Base-by-base conservation (phyloP, 192 early-diverging fungal species). In the Coemansia sp. region DNA sequence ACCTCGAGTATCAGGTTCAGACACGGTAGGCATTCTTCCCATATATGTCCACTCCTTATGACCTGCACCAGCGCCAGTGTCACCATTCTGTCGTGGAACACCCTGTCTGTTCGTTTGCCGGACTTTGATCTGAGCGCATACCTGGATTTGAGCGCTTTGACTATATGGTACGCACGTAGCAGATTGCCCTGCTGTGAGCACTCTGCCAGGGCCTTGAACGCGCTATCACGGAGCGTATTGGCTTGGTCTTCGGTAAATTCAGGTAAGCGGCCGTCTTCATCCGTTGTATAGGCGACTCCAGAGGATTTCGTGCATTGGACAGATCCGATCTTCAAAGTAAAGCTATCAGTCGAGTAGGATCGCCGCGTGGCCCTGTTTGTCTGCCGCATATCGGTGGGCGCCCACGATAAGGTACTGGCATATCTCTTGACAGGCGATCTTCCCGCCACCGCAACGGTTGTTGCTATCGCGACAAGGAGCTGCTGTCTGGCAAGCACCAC, bases 1-100 rank as follows among this genome's bases (percentile, higher is more conserved):
- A 65, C 11, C 23, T 69, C 67, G 22, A 73, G 30, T 13, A 79
- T 10, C 40, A 79, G 36, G 8, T 73, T 64, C 0, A 79, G 59
- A 40, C 61, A 50, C 14, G 57, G 52, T 4, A 67, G 20, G 48
- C 63, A 63, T 23, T 73, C 61, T 19, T 70, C 71, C 76, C 76
- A 79, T 15, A 57, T 34, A 11, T 59, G 40, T 27, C 62, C 67
- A 2, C 17, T 11, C 33, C 14, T 22, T 11, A 79, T 37, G 19
- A 60, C 53, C 11, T 15, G 41, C 3, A 31, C 33, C 29, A 79
- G 54, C 7, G 25, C 52, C 14, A 56, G 41, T 19, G 61, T 53
- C 17, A 73, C 76, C 6, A 54, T 14, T 0, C 38, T 30, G 28
- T 79, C 76, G 25, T 44, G 42, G 30, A 69, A 28, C 29, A 73